A percentile compares a stretch with the other conserved stretches of the same genome.
Conservation (phyloP, 495 filamentous ascomycete species). For the Pyrenula massariospora region DNA sequence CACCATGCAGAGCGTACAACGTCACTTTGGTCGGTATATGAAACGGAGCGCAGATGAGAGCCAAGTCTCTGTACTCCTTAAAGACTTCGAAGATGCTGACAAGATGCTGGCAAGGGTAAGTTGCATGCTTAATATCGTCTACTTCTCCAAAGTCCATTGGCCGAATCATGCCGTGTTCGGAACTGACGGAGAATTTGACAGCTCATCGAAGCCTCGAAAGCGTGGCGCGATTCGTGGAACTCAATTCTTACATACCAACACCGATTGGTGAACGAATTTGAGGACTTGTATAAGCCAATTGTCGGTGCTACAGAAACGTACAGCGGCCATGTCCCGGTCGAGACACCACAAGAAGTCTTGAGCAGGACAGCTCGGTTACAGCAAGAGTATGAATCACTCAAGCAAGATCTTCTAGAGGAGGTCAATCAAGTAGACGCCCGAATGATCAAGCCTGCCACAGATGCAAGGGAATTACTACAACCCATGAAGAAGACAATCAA, state of each 20-base stretch:
- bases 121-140: too few relatives aligned
- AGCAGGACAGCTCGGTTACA: conserved; percentile 57
- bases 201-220: conserved; percentile 71
- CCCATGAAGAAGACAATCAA: conserved; percentile 87
- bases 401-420: conserved; percentile 63
- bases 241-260: conserved; percentile 62
- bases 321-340: conserved; percentile 31
- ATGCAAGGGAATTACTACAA: conserved; percentile 58
- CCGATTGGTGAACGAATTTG: conserved; percentile 57
- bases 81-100: conserved; percentile 78
- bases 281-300: conserved; percentile 75
- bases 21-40: conserved; percentile 62
- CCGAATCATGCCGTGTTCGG: conserved; percentile 1
- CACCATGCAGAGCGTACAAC: conserved; percentile 67
- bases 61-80: conserved; percentile 63
- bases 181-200: conserved; percentile 18
- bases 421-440: conserved; percentile 58
- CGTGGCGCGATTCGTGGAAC: conserved; percentile 80
- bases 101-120: conserved; percentile 61
- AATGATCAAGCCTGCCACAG: conserved; percentile 59
- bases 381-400: conserved; percentile 61
- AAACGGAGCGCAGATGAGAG: conserved; percentile 64
- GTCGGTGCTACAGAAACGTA: conserved; percentile 48
- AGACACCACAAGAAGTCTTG: conserved; percentile 53
- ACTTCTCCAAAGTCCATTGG: conserved; percentile 3